Evolutionary conservation across 129 eudicot species (phyloP).

Genomic region (carrot (Daucus carota)): DH1_v3.0 NC_030381.2:37166501-37167000

Average conservation of each 20-base stretch:
- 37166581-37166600: conserved; percentile 59
- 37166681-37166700: neutral
- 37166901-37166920: neutral
- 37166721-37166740: neutral
- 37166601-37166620: conserved; percentile 55
- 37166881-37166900: neutral
- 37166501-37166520: conserved; percentile 20
- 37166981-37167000: neutral
- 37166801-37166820: conserved; percentile 63
- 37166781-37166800: conserved; percentile 75
- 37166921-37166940: neutral
- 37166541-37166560: neutral
- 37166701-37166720: neutral
- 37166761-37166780: conserved; percentile 77
- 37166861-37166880: conserved; percentile 5
- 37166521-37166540: neutral
- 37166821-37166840: conserved; percentile 46
- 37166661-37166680: conserved; percentile 51
- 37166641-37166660: conserved; percentile 48
- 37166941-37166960: neutral
- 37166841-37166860: conserved; percentile 32
- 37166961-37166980: neutral
- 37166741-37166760: conserved; percentile 39
- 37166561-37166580: conserved; percentile 59
- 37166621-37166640: conserved; percentile 49